Evolutionary conservation across 176 grass and related monocot species (phyloP).

Genomic region (Aechmea fasciata): DNA sequence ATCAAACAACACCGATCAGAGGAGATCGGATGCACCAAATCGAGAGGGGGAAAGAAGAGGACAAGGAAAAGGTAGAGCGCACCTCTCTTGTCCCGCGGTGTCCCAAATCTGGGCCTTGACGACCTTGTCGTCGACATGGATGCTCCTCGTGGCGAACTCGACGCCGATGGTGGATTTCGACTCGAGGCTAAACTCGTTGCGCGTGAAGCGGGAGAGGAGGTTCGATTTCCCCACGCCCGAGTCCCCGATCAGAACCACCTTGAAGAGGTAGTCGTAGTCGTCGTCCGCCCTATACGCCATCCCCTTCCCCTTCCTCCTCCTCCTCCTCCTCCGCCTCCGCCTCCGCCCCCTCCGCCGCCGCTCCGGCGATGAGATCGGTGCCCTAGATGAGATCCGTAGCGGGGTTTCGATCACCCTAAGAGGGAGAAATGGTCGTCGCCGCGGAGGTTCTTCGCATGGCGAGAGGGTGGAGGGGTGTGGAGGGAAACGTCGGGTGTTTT

Average conservation of each 20-base stretch:
- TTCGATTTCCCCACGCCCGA: constrained; percentile 13
- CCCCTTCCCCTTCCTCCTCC: not conserved
- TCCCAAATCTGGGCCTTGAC: constrained; percentile 13
- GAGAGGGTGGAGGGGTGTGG: too few species aligned
- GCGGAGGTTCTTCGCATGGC: too few species aligned
- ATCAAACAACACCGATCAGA: not conserved
- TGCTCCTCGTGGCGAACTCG: constrained; percentile 7
- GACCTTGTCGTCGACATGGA: constrained; percentile 11
- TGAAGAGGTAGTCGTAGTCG: constrained; percentile 12
- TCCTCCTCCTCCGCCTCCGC: not conserved
- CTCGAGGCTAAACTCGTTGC: constrained; percentile 7
- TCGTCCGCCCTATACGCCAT: constrained; percentile 9
- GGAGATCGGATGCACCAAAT: not conserved
- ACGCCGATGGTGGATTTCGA: constrained; percentile 10
- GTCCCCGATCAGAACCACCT: constrained; percentile 7
- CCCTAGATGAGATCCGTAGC: not conserved
- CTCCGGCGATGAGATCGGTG: too few species aligned
- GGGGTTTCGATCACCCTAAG: not conserved
- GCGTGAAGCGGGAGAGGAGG: not conserved
- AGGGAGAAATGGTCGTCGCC: not conserved
- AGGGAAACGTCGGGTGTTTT: too few species aligned
- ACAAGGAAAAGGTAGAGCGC: not conserved
- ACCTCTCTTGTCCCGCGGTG: constrained; percentile 11
- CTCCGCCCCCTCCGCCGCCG: not conserved
- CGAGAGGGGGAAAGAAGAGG: not conserved